Evolutionary conservation across 1,284 basidiomycete genomes (phyloP).

Genomic region (Tilletiaria anomala): DNA sequence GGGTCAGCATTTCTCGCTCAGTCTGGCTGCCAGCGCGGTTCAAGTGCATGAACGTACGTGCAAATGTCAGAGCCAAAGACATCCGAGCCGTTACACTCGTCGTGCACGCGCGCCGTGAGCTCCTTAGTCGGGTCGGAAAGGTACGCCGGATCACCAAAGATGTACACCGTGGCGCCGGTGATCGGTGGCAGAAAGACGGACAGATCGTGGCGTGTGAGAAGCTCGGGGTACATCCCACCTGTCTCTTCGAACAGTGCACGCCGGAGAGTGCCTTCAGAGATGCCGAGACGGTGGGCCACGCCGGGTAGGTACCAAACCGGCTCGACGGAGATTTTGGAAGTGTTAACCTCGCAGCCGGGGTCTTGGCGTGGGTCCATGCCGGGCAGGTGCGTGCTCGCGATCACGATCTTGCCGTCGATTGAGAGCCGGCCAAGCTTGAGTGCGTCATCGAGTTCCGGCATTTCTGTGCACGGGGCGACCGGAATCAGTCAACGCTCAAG

Average conservation of each 20-base stretch:
- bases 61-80: background rate
- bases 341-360: constrained; percentile 69
- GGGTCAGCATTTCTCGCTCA: no score
- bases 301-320: constrained; percentile 88
- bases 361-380: constrained; percentile 40
- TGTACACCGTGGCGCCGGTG: constrained; percentile 79
- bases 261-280: constrained; percentile 64
- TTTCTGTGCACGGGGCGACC: no score
- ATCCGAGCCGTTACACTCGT: constrained; percentile 43
- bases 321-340: constrained; percentile 53
- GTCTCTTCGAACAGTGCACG: constrained; percentile 79
- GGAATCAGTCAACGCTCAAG: no score
- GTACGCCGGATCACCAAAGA: constrained; percentile 48
- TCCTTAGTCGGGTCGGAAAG: constrained; percentile 46
- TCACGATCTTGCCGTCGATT: constrained; percentile 65
- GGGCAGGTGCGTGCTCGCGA: constrained; percentile 16
- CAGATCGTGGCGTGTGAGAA: constrained; percentile 85
- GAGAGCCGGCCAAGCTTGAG: constrained; percentile 54
- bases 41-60: background rate
- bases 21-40: no score
- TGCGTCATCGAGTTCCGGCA: constrained; percentile 77
- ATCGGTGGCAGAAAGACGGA: constrained; percentile 92
- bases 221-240: constrained; percentile 89
- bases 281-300: constrained; percentile 37
- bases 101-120: constrained; percentile 79